Base-by-base conservation (phyloP, 306 rosid genomes). In the Styphnolobium japonicum region DNA sequence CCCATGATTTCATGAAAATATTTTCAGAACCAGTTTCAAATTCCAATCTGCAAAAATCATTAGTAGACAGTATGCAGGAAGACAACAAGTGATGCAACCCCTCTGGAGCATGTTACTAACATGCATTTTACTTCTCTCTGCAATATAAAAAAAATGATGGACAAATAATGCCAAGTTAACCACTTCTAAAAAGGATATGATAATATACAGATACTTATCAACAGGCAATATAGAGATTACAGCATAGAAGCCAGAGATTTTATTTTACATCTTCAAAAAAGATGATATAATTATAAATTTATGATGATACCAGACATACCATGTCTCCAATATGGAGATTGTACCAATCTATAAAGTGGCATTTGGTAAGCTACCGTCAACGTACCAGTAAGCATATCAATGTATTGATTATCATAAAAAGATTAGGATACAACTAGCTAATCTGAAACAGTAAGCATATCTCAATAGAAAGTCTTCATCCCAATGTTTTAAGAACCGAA, bases 1-100 rank as follows among this genome's bases (percentile, higher is more conserved):
- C 23, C 42, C 75, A 62, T 33, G 40, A 57, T 53, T 60, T 45
- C 63, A 55, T 34, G 65, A 64, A 72, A 76, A 72, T 55, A 64
- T 80, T 63, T 34, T 25, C 40, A 63, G 53, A 74, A 58, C 27
- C 23, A 69, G 23, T 49, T 49, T 51, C 71, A 51, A 23, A 58
- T 33, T 11, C 22, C 15, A 23, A 51, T 33, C 52, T 14, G 43
- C 25, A 48, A 60, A 58, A 42, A 58, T 67, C 29, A 55, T 36
- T 33, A 37, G 22, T 61, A 23, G 22, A 33, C 40, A 34, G 19
- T 19, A 34, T 31, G 40, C 33, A 63, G 39, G 61, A 61, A 52
- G 62, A 65, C 49, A 5, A 42, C 19, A 53, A n/a, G 43, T 67
- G 60, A 56, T 52, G 34, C n/a, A 60, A 36, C 36, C 70, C 42